Evolutionary conservation across 2,329 filamentous ascomycete species (phyloP), one percentile per base, ranked within the genome.

Genomic region (Diaporthe amygdali): DNA sequence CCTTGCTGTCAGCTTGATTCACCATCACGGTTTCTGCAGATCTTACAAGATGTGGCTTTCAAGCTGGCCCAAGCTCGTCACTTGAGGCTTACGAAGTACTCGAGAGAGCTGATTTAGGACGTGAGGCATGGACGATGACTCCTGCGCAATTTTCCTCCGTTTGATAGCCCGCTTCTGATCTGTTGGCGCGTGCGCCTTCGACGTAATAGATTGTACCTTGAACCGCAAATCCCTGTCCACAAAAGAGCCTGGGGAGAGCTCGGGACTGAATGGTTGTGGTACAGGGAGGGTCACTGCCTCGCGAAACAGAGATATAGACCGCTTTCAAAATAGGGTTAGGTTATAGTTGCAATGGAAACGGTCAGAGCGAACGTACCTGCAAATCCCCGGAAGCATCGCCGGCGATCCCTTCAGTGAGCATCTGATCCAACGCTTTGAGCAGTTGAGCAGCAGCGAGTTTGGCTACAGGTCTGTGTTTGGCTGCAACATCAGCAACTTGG

Each of bases 371-470:
- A 41, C 66, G 12, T 61, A 73, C 71, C 56, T 69, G 46, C 5
- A 71, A 25, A 49, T 72, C 66, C 49, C 66, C 46, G 44, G 22
- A 54, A 37, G 17, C 20, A 9, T 61, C 44, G 7, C 34, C 14
- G 15, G 52, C 9, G 5, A 55, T 27, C 7, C n/a, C 44, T 15
- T 54, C 27, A 20, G 37, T 17, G 2, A 56, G 27, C 27, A 71
- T n/a, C 15, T 52, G 32, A n/a, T 73, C 64, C 34, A 73, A 22
- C 12, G 49, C 34, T 34, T 73, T 73, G 12, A 78, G 66, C 15
- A 80, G 56, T 27, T 75, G 75, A 9, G 76, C 77, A 10, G 71
- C 64, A 41, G 77, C 66, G 14, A 79, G 75, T 52, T 74, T 73
- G 5, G 76, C 73, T n/a, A 76, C 75, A 10, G 78, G 76, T 32